Evolutionary conservation across 169 alveolate species (phyloP).

Genomic region (Theileria sp.): DNA sequence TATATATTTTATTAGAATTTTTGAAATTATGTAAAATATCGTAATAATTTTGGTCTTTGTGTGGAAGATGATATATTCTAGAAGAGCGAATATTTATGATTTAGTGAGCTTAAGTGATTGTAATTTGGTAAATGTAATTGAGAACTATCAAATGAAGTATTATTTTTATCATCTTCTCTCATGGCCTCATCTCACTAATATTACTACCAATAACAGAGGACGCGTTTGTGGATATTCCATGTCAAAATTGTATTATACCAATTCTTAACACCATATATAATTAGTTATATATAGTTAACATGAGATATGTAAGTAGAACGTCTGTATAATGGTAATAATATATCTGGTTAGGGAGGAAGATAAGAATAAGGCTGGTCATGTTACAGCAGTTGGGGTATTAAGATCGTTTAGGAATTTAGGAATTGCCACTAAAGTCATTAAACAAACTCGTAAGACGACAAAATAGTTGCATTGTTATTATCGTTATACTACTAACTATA

Average conservation of each 20-base stretch:
- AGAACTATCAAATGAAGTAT: conserved; percentile 92
- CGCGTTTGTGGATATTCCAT: conserved; percentile 75
- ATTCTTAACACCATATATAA: too few species aligned
- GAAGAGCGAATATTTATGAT: conserved; percentile 74
- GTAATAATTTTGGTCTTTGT: neutral
- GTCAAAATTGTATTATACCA: conserved; percentile 61
- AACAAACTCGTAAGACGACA: conserved; percentile 63
- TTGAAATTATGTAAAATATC: too few species aligned
- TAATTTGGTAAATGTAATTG: conserved; percentile 77
- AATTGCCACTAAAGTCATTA: conserved; percentile 66
- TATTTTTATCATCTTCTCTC: conserved; percentile 91
- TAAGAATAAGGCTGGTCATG: conserved; percentile 73
- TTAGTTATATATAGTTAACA: too few species aligned
- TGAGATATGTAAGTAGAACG: too few species aligned
- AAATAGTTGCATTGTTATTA: neutral
- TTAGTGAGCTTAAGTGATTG: conserved; percentile 71
- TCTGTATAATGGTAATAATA: neutral
- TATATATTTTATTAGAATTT: too few species aligned
- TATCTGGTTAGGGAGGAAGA: conserved; percentile 68
- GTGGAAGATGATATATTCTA: conserved; percentile 64
- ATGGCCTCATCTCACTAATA: conserved; percentile 90
- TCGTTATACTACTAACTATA: too few species aligned
- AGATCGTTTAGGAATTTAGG: conserved; percentile 70
- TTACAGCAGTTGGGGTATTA: conserved; percentile 77
- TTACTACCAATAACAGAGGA: conserved; percentile 65